These are phyloP conservation scores for Annulohypoxylon maeteangense DNA, from an alignment of 495 filamentous ascomycete species.

Conservation along the genomic window DNA sequence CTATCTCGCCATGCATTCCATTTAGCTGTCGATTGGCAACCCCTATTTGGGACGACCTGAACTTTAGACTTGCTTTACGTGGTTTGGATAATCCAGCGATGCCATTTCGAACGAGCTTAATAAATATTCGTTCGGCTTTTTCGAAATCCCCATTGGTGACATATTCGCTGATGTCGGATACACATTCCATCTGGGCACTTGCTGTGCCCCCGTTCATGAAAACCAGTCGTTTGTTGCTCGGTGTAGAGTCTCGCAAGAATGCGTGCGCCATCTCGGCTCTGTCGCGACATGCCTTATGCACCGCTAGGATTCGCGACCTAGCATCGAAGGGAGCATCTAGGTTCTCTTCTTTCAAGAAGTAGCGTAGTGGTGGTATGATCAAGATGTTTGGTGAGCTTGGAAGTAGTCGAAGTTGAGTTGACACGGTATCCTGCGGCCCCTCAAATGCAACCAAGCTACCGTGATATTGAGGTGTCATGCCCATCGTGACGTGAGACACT, in stretches of 20 bases:
- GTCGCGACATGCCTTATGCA: constrained; percentile 54
- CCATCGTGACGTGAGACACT: constrained; percentile 21
- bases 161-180: constrained; percentile 55
- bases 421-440: constrained; percentile 57
- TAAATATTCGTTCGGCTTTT: constrained; percentile 57
- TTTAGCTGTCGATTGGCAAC: neutral
- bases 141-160: constrained; percentile 54
- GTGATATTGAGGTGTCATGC: constrained; percentile 32
- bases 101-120: constrained; percentile 56
- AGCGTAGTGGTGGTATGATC: constrained; percentile 56
- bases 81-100: constrained; percentile 48
- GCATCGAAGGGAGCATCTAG: constrained; percentile 45
- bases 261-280: constrained; percentile 55
- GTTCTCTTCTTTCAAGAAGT: constrained; percentile 47
- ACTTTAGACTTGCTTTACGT: neutral
- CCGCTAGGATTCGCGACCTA: constrained; percentile 52
- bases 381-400: constrained; percentile 61
- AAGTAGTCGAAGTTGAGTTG: constrained; percentile 62
- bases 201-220: constrained; percentile 64
- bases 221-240: constrained; percentile 56
- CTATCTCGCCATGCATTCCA: constrained; percentile 15
- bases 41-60: neutral
- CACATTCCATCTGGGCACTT: constrained; percentile 56
- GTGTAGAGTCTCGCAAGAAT: constrained; percentile 56
- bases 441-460: constrained; percentile 65